These are phyloP conservation scores for Phytophthora cryptogea DNA, from an alignment of 352 stramenopile genomes.

Conservation along the genomic window DNA sequence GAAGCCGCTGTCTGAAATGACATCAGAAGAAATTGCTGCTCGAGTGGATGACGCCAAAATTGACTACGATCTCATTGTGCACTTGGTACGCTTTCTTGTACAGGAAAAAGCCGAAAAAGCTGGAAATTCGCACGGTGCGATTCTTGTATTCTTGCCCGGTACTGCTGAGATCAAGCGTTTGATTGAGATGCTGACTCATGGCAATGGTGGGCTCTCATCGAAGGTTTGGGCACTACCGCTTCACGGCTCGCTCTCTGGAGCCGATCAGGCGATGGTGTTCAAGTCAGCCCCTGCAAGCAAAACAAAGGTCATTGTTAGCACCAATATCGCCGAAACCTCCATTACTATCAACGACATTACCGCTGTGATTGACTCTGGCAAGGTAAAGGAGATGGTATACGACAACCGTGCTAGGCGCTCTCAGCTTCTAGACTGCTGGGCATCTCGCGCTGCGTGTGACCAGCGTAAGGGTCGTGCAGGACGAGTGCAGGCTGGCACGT, in stretches of 20 bases:
- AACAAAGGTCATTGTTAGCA: slow-evolving; percentile 88
- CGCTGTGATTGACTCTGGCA: slow-evolving; percentile 84
- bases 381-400: slow-evolving; percentile 91
- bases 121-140: slow-evolving; percentile 48
- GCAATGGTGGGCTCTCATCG: slow-evolving; percentile 37
- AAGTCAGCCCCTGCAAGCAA: slow-evolving; percentile 59
- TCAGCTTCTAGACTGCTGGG: slow-evolving; percentile 83
- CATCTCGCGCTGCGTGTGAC: slow-evolving; percentile 77
- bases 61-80: slow-evolving; percentile 94
- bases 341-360: slow-evolving; percentile 91
- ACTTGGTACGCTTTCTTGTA: slow-evolving; percentile 81
- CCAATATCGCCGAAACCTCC: slow-evolving; percentile 90
- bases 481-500: slow-evolving; percentile 77
- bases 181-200: slow-evolving; percentile 58
- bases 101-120: slow-evolving; percentile 23
- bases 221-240: slow-evolving; percentile 74
- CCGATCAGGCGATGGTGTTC: slow-evolving; percentile 81
- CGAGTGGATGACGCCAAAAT: slow-evolving; percentile 91
- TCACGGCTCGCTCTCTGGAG: slow-evolving; percentile 73
- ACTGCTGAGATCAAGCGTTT: slow-evolving; percentile 85
- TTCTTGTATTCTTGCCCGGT: slow-evolving; percentile 84
- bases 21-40: slow-evolving; percentile 54
- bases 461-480: slow-evolving; percentile 85
- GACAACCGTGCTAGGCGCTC: slow-evolving; percentile 70
- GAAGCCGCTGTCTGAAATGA: slow-evolving; percentile 39